Evolutionary conservation across 176 grass and related monocot genomes (phyloP).

Genomic region (Aegilops longissima): DNA sequence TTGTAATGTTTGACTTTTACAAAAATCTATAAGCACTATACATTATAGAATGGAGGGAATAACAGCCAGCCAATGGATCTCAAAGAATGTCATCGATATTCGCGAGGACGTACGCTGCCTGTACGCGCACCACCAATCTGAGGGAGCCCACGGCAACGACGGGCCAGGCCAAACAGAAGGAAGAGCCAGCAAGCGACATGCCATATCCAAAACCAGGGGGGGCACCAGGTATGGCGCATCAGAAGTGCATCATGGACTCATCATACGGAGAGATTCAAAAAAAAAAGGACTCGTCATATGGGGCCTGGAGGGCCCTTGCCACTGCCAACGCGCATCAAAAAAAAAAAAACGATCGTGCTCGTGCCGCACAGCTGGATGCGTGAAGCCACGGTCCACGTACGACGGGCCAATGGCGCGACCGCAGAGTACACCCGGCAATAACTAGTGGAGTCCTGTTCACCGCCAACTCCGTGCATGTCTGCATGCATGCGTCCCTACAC

Average conservation of each 20-base stretch:
- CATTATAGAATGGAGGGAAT: too few species aligned
- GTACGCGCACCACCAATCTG: background rate
- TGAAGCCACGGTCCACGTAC: slow-evolving; percentile 3
- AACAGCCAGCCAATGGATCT: background rate
- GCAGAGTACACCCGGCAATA: background rate
- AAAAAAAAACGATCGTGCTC: background rate
- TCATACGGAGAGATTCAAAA: too few species aligned
- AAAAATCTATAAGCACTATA: too few species aligned
- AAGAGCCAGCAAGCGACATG: background rate
- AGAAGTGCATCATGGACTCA: background rate
- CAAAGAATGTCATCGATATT: background rate
- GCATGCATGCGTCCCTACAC: background rate
- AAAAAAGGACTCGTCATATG: too few species aligned
- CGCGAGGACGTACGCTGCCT: background rate
- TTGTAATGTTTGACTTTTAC: too few species aligned
- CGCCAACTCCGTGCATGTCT: background rate
- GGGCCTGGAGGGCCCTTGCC: background rate
- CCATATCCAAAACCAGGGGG: background rate
- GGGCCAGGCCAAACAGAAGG: background rate
- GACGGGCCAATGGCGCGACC: background rate
- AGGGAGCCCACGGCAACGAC: too few species aligned
- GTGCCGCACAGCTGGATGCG: slow-evolving; percentile 7
- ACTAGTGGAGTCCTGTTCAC: background rate
- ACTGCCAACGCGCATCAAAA: background rate
- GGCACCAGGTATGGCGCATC: background rate